Percentiles rank a stretch among this genome's conserved stretches.
Evolutionary conservation across 805 yeast species (phyloP).

Genomic region (Teunomyces aglyptinius): DNA sequence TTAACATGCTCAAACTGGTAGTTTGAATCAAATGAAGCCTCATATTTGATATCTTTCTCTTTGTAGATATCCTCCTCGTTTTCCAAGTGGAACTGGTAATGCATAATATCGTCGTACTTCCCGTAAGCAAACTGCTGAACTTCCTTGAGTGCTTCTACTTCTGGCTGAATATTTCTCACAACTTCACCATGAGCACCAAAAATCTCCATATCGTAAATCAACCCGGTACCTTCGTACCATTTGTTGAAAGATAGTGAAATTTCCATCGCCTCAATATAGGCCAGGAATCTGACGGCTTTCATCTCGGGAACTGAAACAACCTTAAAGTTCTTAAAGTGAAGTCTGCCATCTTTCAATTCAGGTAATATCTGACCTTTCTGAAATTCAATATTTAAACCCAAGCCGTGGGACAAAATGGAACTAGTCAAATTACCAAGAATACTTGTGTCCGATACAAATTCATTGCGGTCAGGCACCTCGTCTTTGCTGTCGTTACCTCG

Average conservation of each 20-base stretch:
- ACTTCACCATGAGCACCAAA: conserved; percentile 46
- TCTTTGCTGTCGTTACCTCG: conserved; percentile 12
- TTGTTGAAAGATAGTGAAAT: conserved; percentile 49
- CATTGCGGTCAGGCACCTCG: background rate
- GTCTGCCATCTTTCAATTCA: conserved; percentile 48
- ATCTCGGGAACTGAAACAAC: conserved; percentile 9
- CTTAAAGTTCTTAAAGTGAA: conserved; percentile 44
- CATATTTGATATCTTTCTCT: background rate
- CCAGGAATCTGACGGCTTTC: conserved; percentile 11
- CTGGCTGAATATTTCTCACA: background rate
- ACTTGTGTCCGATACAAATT: conserved; percentile 13
- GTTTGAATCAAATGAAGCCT: conserved; percentile 25
- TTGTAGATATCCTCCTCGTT: conserved; percentile 5
- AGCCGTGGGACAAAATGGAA: conserved; percentile 37
- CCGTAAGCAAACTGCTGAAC: conserved; percentile 7
- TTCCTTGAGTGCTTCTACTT: background rate
- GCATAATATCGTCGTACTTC: conserved; percentile 27
- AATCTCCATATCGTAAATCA: conserved; percentile 48
- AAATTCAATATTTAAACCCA: conserved; percentile 37
- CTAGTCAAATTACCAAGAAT: conserved; percentile 34
- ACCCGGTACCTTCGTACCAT: conserved; percentile 56
- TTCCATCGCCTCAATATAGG: conserved; percentile 42
- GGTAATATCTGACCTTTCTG: conserved; percentile 40
- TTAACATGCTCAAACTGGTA: conserved; percentile 39
- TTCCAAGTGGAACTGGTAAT: conserved; percentile 30